Evolutionary conservation across 2,329 filamentous ascomycete species (phyloP).

Genomic region (Mycosphaerella sp.): DNA sequence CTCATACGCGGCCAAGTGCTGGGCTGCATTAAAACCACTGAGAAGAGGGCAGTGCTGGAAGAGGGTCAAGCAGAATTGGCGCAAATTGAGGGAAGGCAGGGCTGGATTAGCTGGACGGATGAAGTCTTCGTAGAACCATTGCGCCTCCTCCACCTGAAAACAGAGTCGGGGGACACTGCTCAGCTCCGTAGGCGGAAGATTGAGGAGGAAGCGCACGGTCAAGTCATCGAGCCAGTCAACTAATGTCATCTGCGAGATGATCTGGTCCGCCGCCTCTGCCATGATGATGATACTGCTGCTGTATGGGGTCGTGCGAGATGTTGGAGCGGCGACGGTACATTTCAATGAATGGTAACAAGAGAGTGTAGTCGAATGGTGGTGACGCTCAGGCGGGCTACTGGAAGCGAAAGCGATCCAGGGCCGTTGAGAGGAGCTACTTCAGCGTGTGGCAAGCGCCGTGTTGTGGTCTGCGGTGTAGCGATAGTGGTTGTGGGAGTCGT

Average conservation of each 20-base stretch:
- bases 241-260: conserved; percentile 69
- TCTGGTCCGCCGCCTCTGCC: conserved; percentile 32
- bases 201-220: conserved; percentile 96
- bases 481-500: not conserved
- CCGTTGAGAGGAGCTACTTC: conserved; percentile 6
- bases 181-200: conserved; percentile 86
- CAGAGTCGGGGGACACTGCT: conserved; percentile 88
- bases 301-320: conserved; percentile 42
- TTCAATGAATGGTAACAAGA: conserved; percentile 8
- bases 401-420: conserved; percentile 7
- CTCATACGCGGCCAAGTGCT: conserved; percentile 77
- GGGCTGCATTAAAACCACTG: conserved; percentile 68
- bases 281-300: conserved; percentile 59
- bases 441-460: not conserved
- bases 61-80: conserved; percentile 80
- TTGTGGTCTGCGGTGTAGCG: not conserved
- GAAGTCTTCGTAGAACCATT: conserved; percentile 99
- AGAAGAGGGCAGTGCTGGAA: conserved; percentile 92
- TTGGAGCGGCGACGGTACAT: conserved; percentile 19
- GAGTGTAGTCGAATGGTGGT: not conserved
- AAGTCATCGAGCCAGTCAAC: conserved; percentile 98
- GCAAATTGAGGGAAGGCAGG: conserved; percentile 77
- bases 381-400: not conserved
- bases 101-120: conserved; percentile 72
- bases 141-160: conserved; percentile 97